Evolutionary conservation across 768 basidiomycete genomes (phyloP).

Genomic region (Leucocoprinus leucothites): DNA sequence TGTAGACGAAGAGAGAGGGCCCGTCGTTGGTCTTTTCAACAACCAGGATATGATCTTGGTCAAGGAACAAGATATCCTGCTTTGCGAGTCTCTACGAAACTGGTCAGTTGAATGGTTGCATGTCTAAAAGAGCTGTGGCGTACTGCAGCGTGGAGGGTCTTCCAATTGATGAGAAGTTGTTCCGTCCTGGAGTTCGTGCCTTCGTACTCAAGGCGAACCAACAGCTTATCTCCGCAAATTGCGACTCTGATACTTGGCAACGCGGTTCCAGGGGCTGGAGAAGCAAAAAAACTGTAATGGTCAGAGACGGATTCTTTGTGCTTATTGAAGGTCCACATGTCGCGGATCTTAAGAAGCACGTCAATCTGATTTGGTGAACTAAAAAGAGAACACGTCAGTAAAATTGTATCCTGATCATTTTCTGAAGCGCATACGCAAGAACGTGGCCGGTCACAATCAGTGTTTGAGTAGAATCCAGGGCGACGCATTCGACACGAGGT

Average conservation of each 20-base stretch:
- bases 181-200: constrained; percentile 32
- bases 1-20: constrained; percentile 43
- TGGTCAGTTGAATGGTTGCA: constrained; percentile 2
- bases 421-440: constrained; percentile 29
- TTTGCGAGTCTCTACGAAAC: constrained; percentile 46
- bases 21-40: constrained; percentile 32
- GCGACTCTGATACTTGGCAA: constrained; percentile 30
- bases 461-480: constrained; percentile 41
- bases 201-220: constrained; percentile 37
- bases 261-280: constrained; percentile 28
- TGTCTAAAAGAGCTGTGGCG: constrained; percentile 11
- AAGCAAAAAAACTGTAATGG: constrained; percentile 12
- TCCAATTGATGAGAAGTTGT: constrained; percentile 51
- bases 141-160: constrained; percentile 44
- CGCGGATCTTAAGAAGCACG: constrained; percentile 49
- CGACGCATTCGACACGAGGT: constrained; percentile 39
- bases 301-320: constrained; percentile 27
- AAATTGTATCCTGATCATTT: not conserved
- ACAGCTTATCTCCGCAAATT: constrained; percentile 42
- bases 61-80: constrained; percentile 43
- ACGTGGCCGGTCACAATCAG: constrained; percentile 43
- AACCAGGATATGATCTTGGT: constrained; percentile 41
- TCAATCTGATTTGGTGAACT: constrained; percentile 38
- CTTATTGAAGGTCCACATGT: constrained; percentile 53
- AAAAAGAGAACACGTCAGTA: constrained; percentile 18